Evolutionary conservation across 768 basidiomycete genomes (phyloP).

Genomic region (Macrolepiota dolichaula): DNA sequence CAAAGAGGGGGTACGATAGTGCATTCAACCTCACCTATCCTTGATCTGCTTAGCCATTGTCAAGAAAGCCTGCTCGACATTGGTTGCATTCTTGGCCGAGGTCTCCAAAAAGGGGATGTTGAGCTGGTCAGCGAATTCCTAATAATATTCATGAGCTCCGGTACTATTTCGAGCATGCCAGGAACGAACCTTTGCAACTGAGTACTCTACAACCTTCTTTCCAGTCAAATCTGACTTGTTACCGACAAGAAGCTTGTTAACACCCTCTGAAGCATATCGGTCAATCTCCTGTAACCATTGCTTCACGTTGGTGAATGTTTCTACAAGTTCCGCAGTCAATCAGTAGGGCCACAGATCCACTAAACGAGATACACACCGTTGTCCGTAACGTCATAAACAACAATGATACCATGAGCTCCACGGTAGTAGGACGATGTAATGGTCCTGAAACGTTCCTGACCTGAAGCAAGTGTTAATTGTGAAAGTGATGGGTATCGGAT

Average conservation of each 20-base stretch:
- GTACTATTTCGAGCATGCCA: neutral
- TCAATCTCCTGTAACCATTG: constrained; percentile 94
- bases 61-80: constrained; percentile 99
- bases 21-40: constrained; percentile 57
- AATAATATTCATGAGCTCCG: constrained; percentile 7
- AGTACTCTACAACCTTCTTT: constrained; percentile 94
- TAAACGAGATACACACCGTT: constrained; percentile 49
- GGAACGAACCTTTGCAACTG: constrained; percentile 69
- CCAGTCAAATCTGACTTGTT: constrained; percentile 98
- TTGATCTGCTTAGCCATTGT: constrained; percentile 98
- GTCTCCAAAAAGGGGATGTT: constrained; percentile 96
- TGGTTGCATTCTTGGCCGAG: constrained; percentile 97
- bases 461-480: constrained; percentile 30
- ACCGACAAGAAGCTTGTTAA: constrained; percentile 97
- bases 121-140: constrained; percentile 96
- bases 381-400: constrained; percentile 98
- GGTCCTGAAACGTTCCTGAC: constrained; percentile 97
- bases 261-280: constrained; percentile 95
- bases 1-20: neutral
- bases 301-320: constrained; percentile 94
- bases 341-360: neutral
- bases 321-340: constrained; percentile 34
- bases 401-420: constrained; percentile 96
- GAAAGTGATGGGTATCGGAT: constrained; percentile 1
- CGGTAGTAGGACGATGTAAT: constrained; percentile 99